Evolutionary conservation across 2,329 filamentous ascomycete species (phyloP).

Genomic region (Neopestalotiopsis sp.): DNA sequence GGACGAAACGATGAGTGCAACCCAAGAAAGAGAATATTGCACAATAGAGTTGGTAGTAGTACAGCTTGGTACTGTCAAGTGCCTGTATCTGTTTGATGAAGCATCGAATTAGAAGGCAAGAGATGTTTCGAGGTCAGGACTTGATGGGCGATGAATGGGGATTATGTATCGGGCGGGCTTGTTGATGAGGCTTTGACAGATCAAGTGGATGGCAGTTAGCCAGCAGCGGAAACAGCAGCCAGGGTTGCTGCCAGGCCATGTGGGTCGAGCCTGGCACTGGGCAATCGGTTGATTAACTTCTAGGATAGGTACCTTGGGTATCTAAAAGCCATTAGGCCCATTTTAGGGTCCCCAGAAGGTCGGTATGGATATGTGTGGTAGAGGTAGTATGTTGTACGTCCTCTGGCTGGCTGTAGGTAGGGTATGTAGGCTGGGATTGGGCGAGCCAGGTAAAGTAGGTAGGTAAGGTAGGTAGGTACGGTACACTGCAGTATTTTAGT

Average conservation of each 20-base stretch:
- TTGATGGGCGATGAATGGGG: constrained; percentile 26
- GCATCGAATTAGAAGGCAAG: constrained; percentile 21
- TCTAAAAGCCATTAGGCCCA: neutral
- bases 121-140: constrained; percentile 24
- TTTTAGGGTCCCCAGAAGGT: neutral
- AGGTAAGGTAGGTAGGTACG: neutral
- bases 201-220: neutral
- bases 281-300: neutral
- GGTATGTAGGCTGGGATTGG: neutral
- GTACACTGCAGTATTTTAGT: neutral
- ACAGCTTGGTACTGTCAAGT: constrained; percentile 10
- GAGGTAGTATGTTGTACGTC: neutral
- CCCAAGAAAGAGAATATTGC: neutral
- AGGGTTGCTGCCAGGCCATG: neutral
- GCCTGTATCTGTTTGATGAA: constrained; percentile 7
- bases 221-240: neutral
- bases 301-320: neutral
- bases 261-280: neutral
- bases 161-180: constrained; percentile 32
- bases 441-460: neutral
- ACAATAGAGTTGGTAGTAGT: neutral
- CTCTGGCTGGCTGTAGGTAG: neutral
- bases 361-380: neutral
- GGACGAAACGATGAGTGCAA: neutral
- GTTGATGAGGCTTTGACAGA: neutral